Percentiles rank a stretch among this genome's conserved stretches.
Conservation (phyloP, 768 basidiomycete species). For the Imleria badia region DNA sequence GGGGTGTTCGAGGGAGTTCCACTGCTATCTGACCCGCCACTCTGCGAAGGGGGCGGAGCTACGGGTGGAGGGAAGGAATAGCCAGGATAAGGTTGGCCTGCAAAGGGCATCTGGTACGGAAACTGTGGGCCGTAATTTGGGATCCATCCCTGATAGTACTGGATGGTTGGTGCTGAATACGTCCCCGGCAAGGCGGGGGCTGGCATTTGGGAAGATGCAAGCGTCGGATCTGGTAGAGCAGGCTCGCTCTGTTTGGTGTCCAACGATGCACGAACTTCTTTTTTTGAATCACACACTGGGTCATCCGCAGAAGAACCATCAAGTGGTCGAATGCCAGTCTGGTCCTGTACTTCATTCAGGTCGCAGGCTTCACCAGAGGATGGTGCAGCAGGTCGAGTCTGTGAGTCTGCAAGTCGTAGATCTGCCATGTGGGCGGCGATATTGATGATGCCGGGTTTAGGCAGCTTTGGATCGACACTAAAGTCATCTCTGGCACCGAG, state of each 20-base stretch:
- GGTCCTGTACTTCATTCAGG: conserved; percentile 21
- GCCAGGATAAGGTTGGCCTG: conserved; percentile 43
- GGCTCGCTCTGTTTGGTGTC: conserved; percentile 33
- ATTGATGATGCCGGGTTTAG: conserved; percentile 5
- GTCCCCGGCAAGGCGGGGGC: conserved; percentile 19
- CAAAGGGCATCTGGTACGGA: conserved; percentile 53
- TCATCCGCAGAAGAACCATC: conserved; percentile 2
- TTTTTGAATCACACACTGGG: background rate
- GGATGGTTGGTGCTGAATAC: conserved; percentile 42
- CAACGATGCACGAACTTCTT: conserved; percentile 3
- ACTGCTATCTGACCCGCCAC: conserved; percentile 40
- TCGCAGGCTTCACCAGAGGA: conserved; percentile 8
- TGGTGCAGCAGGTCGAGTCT: background rate
- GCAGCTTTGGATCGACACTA: conserved; percentile 9
- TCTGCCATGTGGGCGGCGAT: conserved; percentile 13
- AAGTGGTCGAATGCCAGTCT: background rate
- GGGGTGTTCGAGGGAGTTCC: conserved; percentile 31
- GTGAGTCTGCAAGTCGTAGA: conserved; percentile 7
- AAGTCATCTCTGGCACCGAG: conserved; percentile 7
- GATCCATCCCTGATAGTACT: conserved; percentile 55
- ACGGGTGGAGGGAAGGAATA: conserved; percentile 38
- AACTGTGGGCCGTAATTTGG: conserved; percentile 50
- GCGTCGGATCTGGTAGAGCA: conserved; percentile 1
- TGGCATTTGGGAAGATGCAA: conserved; percentile 24
- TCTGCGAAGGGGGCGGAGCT: conserved; percentile 25